phyloP scores from a whole-genome alignment of 2,329 filamentous ascomycete species.

The Penicillium hordei region DNA sequence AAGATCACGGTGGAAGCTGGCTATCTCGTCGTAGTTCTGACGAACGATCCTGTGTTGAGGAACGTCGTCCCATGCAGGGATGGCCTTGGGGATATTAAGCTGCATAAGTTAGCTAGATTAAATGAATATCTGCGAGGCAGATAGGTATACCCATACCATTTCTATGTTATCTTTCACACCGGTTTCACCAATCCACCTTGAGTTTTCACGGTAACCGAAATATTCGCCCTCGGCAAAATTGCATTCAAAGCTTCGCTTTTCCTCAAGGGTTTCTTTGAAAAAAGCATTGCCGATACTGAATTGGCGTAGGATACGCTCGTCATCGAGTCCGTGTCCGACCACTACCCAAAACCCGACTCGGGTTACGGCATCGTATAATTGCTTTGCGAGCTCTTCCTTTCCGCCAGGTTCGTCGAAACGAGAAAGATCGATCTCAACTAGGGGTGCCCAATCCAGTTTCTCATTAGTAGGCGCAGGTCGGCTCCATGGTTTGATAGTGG shows the following conservation, averaged over 20 bases:
- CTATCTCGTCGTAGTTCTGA: constrained; percentile 56
- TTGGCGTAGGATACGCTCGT: constrained; percentile 28
- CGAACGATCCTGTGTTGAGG: constrained; percentile 44
- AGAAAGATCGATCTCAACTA: constrained; percentile 57
- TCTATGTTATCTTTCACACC: constrained; percentile 42
- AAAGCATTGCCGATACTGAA: constrained; percentile 32
- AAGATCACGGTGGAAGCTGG: constrained; percentile 52
- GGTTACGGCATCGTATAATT: constrained; percentile 55
- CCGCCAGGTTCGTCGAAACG: constrained; percentile 55
- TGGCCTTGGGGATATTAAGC: constrained; percentile 35
- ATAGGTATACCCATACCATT: constrained; percentile 22
- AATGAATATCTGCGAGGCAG: too few species aligned
- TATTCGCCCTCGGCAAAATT: constrained; percentile 35
- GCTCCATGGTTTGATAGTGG: constrained; percentile 28
- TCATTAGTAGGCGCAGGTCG: constrained; percentile 27
- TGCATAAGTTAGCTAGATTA: constrained; percentile 2
- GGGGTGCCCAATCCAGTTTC: constrained; percentile 50
- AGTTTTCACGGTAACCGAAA: constrained; percentile 36
- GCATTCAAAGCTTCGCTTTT: constrained; percentile 29
- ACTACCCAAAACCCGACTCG: constrained; percentile 35
- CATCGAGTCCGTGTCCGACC: constrained; percentile 21
- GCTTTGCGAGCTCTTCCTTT: constrained; percentile 54
- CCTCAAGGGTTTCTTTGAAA: constrained; percentile 28
- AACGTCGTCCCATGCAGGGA: constrained; percentile 28
- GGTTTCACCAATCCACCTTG: constrained; percentile 39